Evolutionary conservation across 495 filamentous ascomycete species (phyloP), one percentile per base, ranked within the genome.

Genomic region (Hypoxylon cercidicola): DNA sequence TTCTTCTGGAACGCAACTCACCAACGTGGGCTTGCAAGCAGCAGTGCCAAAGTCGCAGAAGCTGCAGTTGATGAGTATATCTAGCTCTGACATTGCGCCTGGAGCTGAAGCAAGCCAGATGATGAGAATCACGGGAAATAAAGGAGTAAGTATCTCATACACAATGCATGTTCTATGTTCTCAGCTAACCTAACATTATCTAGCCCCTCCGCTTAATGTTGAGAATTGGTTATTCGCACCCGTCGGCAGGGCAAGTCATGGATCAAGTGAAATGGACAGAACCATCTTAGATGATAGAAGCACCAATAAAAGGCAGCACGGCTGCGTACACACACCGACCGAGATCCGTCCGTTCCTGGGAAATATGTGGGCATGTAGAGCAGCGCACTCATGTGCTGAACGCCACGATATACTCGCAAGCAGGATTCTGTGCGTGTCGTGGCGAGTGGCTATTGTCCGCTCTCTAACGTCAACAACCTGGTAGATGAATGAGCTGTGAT

Each of bases 221-320:
- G 64, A 93, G 91, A 79, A 84, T 99, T 69, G 87, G 86, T 49
- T 97, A 91, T 76, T 80, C 84, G 35, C 89, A 87, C 66, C 88
- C 89, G 51, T 83, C 86, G 21, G 82, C 79, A n/a, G 83, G 85
- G 21, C 79, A 87, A 49, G 85, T 96, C 7, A 90, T 88, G 69
- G 96, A 99, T 68, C 92, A 97, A 77, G 93, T 97, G 57, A 93
- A 97, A 80, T 99, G 95, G 95, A 85, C 88, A 48, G 95, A 99
- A 75, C 91, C 93, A 30, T 77, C 80, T 25, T 80, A 62, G 68
- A 10, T 23, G 46, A 32, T 52, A 55, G 49, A 56, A 68, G 49
- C 23, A 59, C 13, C 9, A 61, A 65, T 55, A 53, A 64, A 64
- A 56, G 52, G 39, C 45, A 41, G 25, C 41, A 30, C 40, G 49